Evolutionary conservation across 2,329 filamentous ascomycete species (phyloP).

Genomic region (Cladosporium sp.): DNA sequence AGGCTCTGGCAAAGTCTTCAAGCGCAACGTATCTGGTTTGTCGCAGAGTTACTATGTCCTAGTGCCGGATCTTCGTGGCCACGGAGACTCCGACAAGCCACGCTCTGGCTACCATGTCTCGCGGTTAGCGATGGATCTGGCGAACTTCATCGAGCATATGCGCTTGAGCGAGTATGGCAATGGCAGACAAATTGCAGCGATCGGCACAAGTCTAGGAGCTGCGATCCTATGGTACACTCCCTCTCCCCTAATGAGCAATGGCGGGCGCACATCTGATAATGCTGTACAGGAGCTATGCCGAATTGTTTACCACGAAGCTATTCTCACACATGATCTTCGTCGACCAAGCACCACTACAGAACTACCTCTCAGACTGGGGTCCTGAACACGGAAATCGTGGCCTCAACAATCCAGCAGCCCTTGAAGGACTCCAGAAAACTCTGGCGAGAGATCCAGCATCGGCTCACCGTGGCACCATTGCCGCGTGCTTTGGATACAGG

Average conservation of each 20-base stretch:
- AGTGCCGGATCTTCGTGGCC: slow-evolving; percentile 11
- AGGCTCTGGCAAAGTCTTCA: slow-evolving; percentile 14
- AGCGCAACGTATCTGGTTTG: slow-evolving; percentile 3
- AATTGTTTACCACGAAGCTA: slow-evolving; percentile 4
- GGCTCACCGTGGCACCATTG: slow-evolving; percentile 13
- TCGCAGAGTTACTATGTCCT: slow-evolving; percentile 2
- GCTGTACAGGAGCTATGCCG: slow-evolving; percentile 11
- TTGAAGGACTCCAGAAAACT: not conserved
- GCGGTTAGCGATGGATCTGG: slow-evolving; percentile 11
- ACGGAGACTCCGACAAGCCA: slow-evolving; percentile 14
- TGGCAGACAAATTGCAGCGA: not conserved
- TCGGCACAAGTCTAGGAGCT: slow-evolving; percentile 10
- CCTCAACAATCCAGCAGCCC: slow-evolving; percentile 7
- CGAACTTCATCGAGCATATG: slow-evolving; percentile 13
- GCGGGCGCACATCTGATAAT: not conserved
- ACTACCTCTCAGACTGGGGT: slow-evolving; percentile 15
- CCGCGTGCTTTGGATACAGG: slow-evolving; percentile 11
- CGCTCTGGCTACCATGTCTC: slow-evolving; percentile 7
- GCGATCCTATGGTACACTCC: slow-evolving; percentile 3
- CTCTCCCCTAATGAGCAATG: not conserved
- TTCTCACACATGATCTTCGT: slow-evolving; percentile 15
- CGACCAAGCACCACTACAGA: slow-evolving; percentile 16
- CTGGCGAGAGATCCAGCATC: not conserved
- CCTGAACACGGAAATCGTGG: slow-evolving; percentile 9
- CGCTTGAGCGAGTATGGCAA: not conserved